phyloP scores from a whole-genome alignment of 73 alveolate species.

The Halteria grandinella region DNA sequence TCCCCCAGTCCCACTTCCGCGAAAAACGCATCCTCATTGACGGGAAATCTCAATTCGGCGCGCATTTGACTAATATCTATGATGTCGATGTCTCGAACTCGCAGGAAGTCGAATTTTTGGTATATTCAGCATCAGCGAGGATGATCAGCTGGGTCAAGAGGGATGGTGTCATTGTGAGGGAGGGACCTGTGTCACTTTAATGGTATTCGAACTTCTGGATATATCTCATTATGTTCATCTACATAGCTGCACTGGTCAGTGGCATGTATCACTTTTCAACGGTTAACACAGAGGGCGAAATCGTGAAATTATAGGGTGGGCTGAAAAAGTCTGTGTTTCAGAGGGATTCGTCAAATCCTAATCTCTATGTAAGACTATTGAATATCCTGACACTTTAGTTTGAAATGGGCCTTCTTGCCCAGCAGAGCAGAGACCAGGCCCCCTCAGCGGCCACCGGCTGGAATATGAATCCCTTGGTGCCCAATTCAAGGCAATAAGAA shows the following conservation, averaged over 20 bases:
- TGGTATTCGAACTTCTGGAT: slow-evolving; percentile 58
- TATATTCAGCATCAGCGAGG: not conserved
- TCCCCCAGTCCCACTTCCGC: no score
- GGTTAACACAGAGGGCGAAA: no score
- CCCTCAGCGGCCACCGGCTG: slow-evolving; percentile 45
- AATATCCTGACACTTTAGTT: not conserved
- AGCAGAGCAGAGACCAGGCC: slow-evolving; percentile 9
- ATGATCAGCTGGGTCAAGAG: not conserved
- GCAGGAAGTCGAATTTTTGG: slow-evolving; percentile 6
- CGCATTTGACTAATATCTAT: slow-evolving; percentile 18
- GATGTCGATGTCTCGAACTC: slow-evolving; percentile 38
- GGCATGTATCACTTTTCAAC: slow-evolving; percentile 43
- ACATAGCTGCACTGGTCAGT: slow-evolving; percentile 10
- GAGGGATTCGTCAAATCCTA: no score
- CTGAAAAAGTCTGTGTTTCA: no score
- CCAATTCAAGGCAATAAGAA: slow-evolving; percentile 11
- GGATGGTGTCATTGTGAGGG: no score
- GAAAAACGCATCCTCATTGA: slow-evolving; percentile 7
- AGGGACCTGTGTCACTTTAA: not conserved
- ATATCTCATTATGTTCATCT: slow-evolving; percentile 42
- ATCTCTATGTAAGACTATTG: not conserved
- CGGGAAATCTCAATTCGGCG: not conserved
- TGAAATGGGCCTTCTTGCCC: not conserved
- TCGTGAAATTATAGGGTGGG: no score
- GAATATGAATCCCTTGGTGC: slow-evolving; percentile 34